These are phyloP conservation scores for Fusarium sp. DNA, from an alignment of 2,329 filamentous ascomycete genomes.

Conservation along the genomic window DNA sequence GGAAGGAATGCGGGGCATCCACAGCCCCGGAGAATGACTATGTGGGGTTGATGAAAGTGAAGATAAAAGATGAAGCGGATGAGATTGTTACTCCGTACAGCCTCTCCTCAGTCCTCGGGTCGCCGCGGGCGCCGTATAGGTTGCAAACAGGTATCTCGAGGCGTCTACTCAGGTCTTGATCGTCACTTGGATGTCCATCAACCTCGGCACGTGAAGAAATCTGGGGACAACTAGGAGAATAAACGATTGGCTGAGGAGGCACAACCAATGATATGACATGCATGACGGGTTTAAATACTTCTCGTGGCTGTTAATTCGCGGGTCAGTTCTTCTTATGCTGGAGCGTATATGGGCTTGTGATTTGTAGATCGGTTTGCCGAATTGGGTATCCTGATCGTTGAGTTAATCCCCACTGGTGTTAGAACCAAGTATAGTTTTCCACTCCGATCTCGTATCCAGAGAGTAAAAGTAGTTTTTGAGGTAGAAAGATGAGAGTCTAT, in stretches of 20 bases:
- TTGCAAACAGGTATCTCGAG: not conserved
- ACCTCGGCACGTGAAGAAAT: conserved; percentile 26
- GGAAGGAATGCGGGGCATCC: conserved; percentile 24
- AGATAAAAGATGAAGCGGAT: not conserved
- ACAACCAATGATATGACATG: not conserved
- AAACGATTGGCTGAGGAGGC: conserved; percentile 6
- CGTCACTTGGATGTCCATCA: not conserved
- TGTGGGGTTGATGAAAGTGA: not conserved
- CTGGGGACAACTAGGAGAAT: conserved; percentile 4
- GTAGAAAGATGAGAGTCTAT: not conserved
- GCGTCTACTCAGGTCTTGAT: conserved; percentile 1
- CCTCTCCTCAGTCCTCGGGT: not conserved
- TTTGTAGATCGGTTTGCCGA: conserved; percentile 15
- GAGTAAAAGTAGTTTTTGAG: not conserved
- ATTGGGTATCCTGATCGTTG: conserved; percentile 37
- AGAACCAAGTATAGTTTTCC: not conserved
- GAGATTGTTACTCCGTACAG: not conserved
- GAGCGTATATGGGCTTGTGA: not conserved
- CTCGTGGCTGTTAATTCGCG: not conserved
- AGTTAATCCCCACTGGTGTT: conserved; percentile 12
- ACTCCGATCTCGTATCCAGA: not conserved
- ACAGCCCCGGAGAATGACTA: not conserved
- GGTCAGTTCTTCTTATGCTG: not conserved
- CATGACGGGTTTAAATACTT: not conserved
- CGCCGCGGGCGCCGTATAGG: conserved; percentile 22